Conservation (phyloP, 495 filamentous ascomycete species). For the Apiosordaria backusii region DNA sequence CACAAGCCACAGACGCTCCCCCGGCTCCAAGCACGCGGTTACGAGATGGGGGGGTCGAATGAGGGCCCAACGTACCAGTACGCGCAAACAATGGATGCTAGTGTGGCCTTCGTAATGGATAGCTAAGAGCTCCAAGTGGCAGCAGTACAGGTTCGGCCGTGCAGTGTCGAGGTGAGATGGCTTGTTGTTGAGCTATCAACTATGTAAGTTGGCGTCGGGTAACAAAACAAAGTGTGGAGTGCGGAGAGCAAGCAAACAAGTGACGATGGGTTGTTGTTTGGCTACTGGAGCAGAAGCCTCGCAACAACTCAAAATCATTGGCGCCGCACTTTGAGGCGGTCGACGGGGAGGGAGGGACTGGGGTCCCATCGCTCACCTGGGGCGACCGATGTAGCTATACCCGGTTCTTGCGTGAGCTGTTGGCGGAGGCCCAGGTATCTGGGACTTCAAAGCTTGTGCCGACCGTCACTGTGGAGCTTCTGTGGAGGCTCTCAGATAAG, state of each 20-base stretch:
- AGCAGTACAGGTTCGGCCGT: conserved; percentile 3
- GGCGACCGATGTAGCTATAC: not conserved
- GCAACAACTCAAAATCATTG: conserved; percentile 10
- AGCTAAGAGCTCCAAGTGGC: not conserved
- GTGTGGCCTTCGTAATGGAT: not conserved
- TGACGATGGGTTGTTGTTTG: not conserved
- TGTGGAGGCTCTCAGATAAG: conserved; percentile 18
- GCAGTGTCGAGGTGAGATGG: conserved; percentile 7
- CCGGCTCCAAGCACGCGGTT: not conserved
- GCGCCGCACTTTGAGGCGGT: conserved; percentile 11
- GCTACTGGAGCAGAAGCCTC: not conserved
- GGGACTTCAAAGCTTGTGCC: not conserved
- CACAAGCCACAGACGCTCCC: not conserved
- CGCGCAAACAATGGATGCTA: conserved; percentile 14
- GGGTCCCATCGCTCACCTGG: not conserved
- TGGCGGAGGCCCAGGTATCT: not conserved
- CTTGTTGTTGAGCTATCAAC: conserved; percentile 1
- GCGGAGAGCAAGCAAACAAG: not conserved
- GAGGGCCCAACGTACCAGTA: conserved; percentile 15
- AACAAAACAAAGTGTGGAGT: not conserved
- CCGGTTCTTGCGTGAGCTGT: not conserved
- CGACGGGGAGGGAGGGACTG: not conserved
- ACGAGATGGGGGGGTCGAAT: not conserved
- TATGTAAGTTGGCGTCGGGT: not conserved
- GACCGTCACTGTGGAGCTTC: not conserved